Evolutionary conservation across 257 asterid species (phyloP), one percentile per base, ranked within the genome.

Genomic region (Buddleja alternifolia): DNA sequence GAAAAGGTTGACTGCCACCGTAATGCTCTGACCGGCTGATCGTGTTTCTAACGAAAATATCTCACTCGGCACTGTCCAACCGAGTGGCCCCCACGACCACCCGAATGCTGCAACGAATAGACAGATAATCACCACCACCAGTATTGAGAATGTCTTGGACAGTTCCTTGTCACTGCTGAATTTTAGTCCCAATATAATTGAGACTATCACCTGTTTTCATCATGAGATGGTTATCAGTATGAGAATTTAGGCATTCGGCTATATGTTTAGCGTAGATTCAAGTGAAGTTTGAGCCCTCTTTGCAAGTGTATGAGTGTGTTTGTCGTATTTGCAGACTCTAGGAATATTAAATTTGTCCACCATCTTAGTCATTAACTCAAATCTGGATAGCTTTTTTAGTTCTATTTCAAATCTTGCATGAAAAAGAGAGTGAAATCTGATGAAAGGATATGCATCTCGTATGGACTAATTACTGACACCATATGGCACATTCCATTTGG

Each of bases 11-110:
- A 92, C 81, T 0, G 95, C 89, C 55, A 91, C 97, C 4, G 96
- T 88, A 6, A 91, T 85, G 75, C 97, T 91, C 79, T 91, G 97
- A 15, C 97, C 97, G 1, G 97, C 96, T 6, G 97, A 91, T 25
- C 97, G 72, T 2, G 83, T 88, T 64, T 91, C 97, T 51, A 91
- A 25, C 0, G 97, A 87, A 80, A 91, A 91, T 54, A 91, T 86
- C 82, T 91, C 97, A n/a, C 97, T 91, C 10, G 97, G 97, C 34
- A 91, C 90, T 3, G 96, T 88, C 97, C 97, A 91, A 4, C 97
- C 97, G 12, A 91, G 75, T 0, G 93, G 93, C 3, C 97, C 97
- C 97, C 96, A 91, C 12, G 97, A 91, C 87, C 92, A 86, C 65
- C 97, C 97, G 70, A 88, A 91, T 2, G 95, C 96, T 21, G 74